Conservation (phyloP, 1,284 basidiomycete genomes). For the Apiotrichum gamsii region DNA sequence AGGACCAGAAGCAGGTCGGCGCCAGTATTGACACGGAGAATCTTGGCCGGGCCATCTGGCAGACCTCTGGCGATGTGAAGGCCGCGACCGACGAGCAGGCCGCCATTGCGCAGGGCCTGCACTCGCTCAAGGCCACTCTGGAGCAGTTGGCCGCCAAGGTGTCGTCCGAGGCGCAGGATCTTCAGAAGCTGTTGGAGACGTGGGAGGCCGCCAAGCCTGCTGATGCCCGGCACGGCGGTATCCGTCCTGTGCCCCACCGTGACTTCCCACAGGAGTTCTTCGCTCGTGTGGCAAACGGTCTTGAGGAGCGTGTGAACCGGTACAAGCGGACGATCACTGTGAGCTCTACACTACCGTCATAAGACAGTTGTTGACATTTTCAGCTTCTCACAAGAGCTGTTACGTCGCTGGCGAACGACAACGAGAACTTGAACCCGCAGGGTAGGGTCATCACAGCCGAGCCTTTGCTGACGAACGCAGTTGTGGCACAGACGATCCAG, state of each 20-base stretch:
- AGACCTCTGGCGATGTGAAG: conserved; percentile 36
- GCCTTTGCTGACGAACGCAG: conserved; percentile 8
- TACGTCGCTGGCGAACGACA: conserved; percentile 26
- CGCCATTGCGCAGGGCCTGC: conserved; percentile 31
- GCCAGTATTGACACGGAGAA: conserved; percentile 27
- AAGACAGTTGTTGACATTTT: not conserved
- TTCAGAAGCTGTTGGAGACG: conserved; percentile 35
- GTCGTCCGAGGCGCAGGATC: conserved; percentile 29
- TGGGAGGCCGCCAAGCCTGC: conserved; percentile 36
- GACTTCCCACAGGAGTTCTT: conserved; percentile 44
- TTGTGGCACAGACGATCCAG: conserved; percentile 40
- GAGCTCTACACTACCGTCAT: conserved; percentile 7
- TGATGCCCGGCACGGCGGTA: conserved; percentile 29
- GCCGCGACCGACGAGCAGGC: conserved; percentile 35
- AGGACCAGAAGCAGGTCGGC: conserved; percentile 32
- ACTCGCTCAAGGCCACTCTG: conserved; percentile 23
- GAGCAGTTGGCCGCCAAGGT: conserved; percentile 28
- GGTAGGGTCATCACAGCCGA: conserved; percentile 9
- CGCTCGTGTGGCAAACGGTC: conserved; percentile 21
- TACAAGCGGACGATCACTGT: conserved; percentile 39
- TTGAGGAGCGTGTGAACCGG: conserved; percentile 34
- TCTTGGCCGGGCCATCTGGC: conserved; percentile 38
- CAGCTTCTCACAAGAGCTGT: conserved; percentile 37
- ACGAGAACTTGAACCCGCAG: conserved; percentile 33
- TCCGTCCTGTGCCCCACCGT: conserved; percentile 32